Evolutionary conservation across 495 filamentous ascomycete species (phyloP).

Genomic region (Lophiostoma macrostomum): DNA sequence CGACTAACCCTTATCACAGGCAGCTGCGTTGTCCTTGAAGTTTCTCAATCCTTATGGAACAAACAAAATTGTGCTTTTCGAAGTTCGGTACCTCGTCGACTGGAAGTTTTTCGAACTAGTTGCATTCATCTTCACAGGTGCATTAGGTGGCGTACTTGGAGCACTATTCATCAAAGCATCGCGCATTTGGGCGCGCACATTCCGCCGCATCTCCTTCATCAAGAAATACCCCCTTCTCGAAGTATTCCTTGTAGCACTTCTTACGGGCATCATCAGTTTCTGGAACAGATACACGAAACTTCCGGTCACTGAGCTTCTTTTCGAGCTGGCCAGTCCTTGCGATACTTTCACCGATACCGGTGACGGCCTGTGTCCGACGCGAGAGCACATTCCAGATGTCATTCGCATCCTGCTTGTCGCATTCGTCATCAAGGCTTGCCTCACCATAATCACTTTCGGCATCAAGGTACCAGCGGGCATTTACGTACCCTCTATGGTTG

Average conservation of each 20-base stretch:
- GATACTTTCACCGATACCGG: slow-evolving; percentile 56
- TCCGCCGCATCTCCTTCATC: slow-evolving; percentile 75
- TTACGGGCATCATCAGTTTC: slow-evolving; percentile 82
- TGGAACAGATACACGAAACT: slow-evolving; percentile 92
- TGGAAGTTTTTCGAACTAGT: slow-evolving; percentile 92
- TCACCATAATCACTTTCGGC: slow-evolving; percentile 87
- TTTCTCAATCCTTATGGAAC: slow-evolving; percentile 96
- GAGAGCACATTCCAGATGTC: slow-evolving; percentile 70
- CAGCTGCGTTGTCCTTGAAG: slow-evolving; percentile 82
- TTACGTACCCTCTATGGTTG: slow-evolving; percentile 97
- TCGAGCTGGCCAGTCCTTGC: slow-evolving; percentile 87
- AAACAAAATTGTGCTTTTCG: slow-evolving; percentile 91
- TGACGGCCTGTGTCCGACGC: slow-evolving; percentile 72
- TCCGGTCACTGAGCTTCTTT: slow-evolving; percentile 84
- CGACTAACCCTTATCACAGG: slow-evolving; percentile 34
- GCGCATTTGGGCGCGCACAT: slow-evolving; percentile 79
- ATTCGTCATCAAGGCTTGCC: slow-evolving; percentile 82
- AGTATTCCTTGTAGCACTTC: slow-evolving; percentile 78
- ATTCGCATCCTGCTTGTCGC: slow-evolving; percentile 68
- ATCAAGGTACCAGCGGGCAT: slow-evolving; percentile 96
- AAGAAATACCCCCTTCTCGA: slow-evolving; percentile 83
- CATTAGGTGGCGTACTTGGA: slow-evolving; percentile 78
- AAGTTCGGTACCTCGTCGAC: slow-evolving; percentile 87
- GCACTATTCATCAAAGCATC: slow-evolving; percentile 97
- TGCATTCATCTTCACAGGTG: slow-evolving; percentile 78